phyloP scores from a whole-genome alignment of 371 early-diverging fungal species.

The Dichotomocladium elegans region DNA sequence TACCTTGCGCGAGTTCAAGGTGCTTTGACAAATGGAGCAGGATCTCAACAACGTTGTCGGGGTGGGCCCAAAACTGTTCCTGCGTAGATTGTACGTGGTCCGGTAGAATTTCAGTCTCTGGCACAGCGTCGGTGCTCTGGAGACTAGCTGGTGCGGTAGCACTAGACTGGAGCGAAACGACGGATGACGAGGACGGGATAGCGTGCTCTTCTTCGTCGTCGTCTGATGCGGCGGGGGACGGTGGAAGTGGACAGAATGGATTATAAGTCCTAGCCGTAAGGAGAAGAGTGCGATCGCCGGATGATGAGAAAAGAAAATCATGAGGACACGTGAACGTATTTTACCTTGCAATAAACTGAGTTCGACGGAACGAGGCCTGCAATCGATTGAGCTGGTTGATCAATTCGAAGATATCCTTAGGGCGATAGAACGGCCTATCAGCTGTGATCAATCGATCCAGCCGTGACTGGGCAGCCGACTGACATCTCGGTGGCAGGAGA shows the following conservation, averaged over 20 bases:
- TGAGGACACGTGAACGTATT: too few relatives aligned
- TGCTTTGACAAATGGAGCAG: slow-evolving; percentile 2
- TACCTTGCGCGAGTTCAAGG: neutral
- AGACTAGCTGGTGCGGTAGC: too few relatives aligned
- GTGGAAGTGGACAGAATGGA: too few relatives aligned
- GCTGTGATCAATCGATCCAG: slow-evolving; percentile 1
- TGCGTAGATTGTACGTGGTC: too few relatives aligned
- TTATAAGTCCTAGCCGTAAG: too few relatives aligned
- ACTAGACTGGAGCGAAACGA: too few relatives aligned
- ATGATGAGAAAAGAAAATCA: too few relatives aligned
- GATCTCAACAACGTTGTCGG: slow-evolving; percentile 6
- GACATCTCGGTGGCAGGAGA: neutral
- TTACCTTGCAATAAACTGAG: too few relatives aligned
- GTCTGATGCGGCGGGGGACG: slow-evolving; percentile 1
- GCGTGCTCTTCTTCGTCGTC: neutral
- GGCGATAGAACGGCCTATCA: neutral
- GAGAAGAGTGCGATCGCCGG: too few relatives aligned
- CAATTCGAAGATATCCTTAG: neutral
- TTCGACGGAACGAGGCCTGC: too few relatives aligned
- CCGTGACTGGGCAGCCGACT: neutral
- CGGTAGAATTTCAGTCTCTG: too few relatives aligned
- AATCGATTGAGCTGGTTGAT: neutral
- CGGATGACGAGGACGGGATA: neutral
- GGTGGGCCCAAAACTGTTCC: slow-evolving; percentile 11
- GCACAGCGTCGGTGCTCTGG: too few relatives aligned